phyloP scores from a whole-genome alignment of 2,329 filamentous ascomycete genomes.

The Sclerotinia borealis region DNA sequence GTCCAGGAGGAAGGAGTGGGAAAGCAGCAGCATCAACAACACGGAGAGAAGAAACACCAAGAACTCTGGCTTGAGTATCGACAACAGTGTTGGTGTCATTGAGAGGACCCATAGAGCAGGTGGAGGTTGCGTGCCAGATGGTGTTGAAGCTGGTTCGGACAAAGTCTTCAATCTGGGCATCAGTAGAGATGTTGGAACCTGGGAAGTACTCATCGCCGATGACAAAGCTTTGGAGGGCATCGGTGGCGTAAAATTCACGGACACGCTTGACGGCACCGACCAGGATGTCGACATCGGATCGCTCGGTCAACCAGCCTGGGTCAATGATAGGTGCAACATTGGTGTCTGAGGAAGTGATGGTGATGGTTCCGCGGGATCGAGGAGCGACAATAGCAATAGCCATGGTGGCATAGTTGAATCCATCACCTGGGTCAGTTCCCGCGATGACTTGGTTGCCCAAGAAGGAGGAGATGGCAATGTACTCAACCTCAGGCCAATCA shows the following conservation, averaged over 20 bases:
- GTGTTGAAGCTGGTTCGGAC: constrained; percentile 27
- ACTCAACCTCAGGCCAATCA: constrained; percentile 24
- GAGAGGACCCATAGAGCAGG: constrained; percentile 48
- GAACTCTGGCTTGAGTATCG: constrained; percentile 22
- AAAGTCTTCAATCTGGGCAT: constrained; percentile 22
- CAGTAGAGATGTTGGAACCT: constrained; percentile 15
- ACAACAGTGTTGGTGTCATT: constrained; percentile 34
- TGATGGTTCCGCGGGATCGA: constrained; percentile 40
- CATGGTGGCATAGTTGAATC: constrained; percentile 10
- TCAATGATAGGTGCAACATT: constrained; percentile 36
- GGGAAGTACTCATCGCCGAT: constrained; percentile 21
- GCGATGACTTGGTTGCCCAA: neutral
- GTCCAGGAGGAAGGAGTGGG: constrained; percentile 34
- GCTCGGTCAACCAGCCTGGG: constrained; percentile 41
- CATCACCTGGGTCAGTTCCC: constrained; percentile 8
- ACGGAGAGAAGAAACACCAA: constrained; percentile 20
- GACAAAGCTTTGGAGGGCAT: constrained; percentile 16
- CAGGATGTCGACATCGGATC: constrained; percentile 40
- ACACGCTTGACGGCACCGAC: constrained; percentile 39
- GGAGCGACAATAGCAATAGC: constrained; percentile 35
- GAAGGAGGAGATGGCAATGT: constrained; percentile 13
- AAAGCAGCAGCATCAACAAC: constrained; percentile 26
- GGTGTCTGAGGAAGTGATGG: constrained; percentile 34
- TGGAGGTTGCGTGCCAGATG: constrained; percentile 49
- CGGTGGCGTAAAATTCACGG: constrained; percentile 30